Percentiles rank a stretch among this genome's conserved stretches.
phyloP scores from a whole-genome alignment of 257 asterid genomes.

The Ajuga chamaepitys region DNA sequence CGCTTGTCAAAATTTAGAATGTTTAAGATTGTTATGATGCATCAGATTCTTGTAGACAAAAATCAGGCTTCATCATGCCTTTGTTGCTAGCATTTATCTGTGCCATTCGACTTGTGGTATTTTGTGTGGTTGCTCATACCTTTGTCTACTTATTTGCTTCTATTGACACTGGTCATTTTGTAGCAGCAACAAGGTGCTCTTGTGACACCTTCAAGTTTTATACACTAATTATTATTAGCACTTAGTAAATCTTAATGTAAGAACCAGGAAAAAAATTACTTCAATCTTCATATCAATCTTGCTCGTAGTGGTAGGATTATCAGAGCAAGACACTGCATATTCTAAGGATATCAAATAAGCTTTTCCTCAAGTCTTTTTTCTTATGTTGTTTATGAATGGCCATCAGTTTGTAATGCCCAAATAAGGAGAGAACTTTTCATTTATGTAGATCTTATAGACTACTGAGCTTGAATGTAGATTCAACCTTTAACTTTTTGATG shows the following conservation, averaged over 20 bases:
- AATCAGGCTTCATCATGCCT: not conserved
- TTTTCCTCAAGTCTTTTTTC: not conserved
- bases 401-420: not conserved
- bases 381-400: not conserved
- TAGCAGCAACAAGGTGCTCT: not conserved
- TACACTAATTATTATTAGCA: not conserved
- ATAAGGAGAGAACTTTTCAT: not conserved
- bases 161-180: not conserved
- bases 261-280: not conserved
- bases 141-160: not conserved
- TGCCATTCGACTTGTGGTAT: not conserved
- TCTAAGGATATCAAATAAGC: not conserved
- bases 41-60: not conserved
- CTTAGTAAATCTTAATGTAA: not conserved
- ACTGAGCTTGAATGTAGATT: not conserved
- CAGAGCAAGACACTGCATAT: not conserved
- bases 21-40: not conserved
- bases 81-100: conserved; percentile 1
- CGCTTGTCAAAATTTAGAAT: not conserved
- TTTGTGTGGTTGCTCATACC: not conserved
- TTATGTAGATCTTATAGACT: not conserved
- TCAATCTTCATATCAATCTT: not conserved
- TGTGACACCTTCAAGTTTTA: not conserved
- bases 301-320: not conserved
- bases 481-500: not conserved